Evolutionary conservation across 2,329 filamentous ascomycete species (phyloP).

Genomic region (Sporothrix humicola): DNA sequence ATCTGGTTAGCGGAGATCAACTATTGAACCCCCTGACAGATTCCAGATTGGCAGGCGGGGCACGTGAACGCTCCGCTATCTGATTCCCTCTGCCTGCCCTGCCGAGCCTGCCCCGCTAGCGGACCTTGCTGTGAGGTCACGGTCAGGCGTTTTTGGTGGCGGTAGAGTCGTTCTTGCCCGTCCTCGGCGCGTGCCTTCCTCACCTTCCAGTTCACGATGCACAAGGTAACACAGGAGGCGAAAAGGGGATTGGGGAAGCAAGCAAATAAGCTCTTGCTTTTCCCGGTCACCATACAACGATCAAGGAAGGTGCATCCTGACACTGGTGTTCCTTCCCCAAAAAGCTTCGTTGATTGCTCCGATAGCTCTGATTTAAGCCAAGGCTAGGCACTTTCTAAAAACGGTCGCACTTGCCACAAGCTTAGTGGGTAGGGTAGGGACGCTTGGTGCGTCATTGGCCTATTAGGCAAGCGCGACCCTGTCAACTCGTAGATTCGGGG

Average conservation of each 20-base stretch:
- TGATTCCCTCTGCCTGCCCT: conserved; percentile 1
- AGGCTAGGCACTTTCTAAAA: conserved; percentile 13
- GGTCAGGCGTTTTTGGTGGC: conserved; percentile 14
- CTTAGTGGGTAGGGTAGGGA: conserved; percentile 1
- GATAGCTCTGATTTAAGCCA: background rate
- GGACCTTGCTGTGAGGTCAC: background rate
- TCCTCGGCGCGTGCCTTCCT: background rate
- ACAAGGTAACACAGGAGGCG: conserved; percentile 15
- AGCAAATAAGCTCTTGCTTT: background rate
- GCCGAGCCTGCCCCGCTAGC: background rate
- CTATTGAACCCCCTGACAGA: background rate
- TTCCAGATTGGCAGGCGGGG: conserved; percentile 3
- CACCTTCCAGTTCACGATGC: background rate
- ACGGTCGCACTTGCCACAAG: conserved; percentile 21
- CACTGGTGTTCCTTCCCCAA: background rate
- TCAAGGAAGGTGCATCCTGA: background rate
- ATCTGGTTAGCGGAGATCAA: conserved; percentile 17
- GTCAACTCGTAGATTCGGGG: background rate
- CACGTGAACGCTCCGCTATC: conserved; percentile 3
- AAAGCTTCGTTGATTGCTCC: conserved; percentile 8
- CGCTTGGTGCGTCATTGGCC: conserved; percentile 28
- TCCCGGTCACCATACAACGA: background rate
- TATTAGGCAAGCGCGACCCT: conserved; percentile 18
- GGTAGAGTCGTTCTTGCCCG: conserved; percentile 2
- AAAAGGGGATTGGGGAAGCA: conserved; percentile 3